A percentile compares a stretch with the other conserved stretches of the same genome.
Evolutionary conservation across 2,329 filamentous ascomycete species (phyloP).

Genomic region (Rhexocercosporidium sp.): DNA sequence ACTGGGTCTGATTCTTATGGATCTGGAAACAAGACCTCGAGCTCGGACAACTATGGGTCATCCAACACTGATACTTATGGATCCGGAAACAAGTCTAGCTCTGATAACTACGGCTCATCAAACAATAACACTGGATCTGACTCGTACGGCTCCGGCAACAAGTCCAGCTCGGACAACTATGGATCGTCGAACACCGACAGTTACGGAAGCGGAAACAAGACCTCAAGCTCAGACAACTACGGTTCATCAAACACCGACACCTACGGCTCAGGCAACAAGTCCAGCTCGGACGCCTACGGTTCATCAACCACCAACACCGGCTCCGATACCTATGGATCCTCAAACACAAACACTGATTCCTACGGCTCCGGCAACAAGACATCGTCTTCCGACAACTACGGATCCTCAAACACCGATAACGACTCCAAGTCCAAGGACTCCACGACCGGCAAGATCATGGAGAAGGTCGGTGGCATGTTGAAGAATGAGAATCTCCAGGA

Average conservation of each 20-base stretch:
- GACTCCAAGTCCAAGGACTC: slow-evolving; percentile 27
- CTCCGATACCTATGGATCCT: too few species aligned
- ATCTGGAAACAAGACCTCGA: slow-evolving; percentile 27
- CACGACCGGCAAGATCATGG: slow-evolving; percentile 60
- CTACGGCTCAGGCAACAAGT: slow-evolving; percentile 28
- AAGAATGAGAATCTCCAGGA: slow-evolving; percentile 52
- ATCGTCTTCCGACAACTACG: slow-evolving; percentile 31
- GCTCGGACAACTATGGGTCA: slow-evolving; percentile 38
- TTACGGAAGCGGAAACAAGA: slow-evolving; percentile 33
- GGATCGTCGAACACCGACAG: slow-evolving; percentile 32
- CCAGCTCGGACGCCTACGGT: neutral
- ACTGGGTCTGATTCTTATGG: slow-evolving; percentile 26
- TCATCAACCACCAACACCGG: slow-evolving; percentile 19
- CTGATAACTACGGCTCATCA: neutral
- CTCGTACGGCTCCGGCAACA: slow-evolving; percentile 36
- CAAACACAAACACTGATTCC: too few species aligned
- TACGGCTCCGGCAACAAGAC: slow-evolving; percentile 35
- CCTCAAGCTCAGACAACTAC: slow-evolving; percentile 34
- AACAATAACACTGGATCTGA: slow-evolving; percentile 27
- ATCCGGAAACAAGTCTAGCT: slow-evolving; percentile 19
- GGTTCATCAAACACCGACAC: slow-evolving; percentile 28
- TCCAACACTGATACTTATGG: slow-evolving; percentile 29
- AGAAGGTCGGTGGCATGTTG: slow-evolving; percentile 60
- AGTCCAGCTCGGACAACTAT: too few species aligned
- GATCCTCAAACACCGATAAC: slow-evolving; percentile 32